These are phyloP conservation scores for Leccinellum rugosiceps DNA, from an alignment of 768 basidiomycete genomes.

Conservation along the genomic window DNA sequence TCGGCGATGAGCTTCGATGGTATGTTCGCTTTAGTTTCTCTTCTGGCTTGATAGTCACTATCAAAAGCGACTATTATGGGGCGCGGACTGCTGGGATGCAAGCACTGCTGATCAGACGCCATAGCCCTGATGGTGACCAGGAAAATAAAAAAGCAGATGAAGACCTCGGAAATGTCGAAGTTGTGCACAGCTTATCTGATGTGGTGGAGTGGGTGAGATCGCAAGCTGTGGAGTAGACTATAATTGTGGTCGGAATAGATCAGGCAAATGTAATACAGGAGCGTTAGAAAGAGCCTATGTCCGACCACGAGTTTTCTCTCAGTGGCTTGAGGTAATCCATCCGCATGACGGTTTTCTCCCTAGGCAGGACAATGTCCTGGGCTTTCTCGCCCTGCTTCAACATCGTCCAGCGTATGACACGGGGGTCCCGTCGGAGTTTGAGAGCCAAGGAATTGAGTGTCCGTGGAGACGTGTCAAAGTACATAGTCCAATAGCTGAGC, in stretches of 20 bases:
- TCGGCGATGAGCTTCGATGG: slow-evolving; percentile 74
- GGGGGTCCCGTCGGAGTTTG: slow-evolving; percentile 73
- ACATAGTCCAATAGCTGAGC: slow-evolving; percentile 82
- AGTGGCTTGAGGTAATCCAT: slow-evolving; percentile 23
- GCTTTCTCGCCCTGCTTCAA: slow-evolving; percentile 73
- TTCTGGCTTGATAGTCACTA: slow-evolving; percentile 1
- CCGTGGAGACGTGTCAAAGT: slow-evolving; percentile 82
- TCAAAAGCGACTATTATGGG: slow-evolving; percentile 61
- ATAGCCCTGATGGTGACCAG: slow-evolving; percentile 45
- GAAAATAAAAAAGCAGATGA: slow-evolving; percentile 41
- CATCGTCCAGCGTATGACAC: slow-evolving; percentile 79
- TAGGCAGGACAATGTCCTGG: slow-evolving; percentile 60
- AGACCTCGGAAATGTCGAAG: slow-evolving; percentile 38
- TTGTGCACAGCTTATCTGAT: slow-evolving; percentile 36
- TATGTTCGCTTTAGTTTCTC: slow-evolving; percentile 30
- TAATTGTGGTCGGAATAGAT: background rate
- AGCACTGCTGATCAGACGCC: slow-evolving; percentile 55
- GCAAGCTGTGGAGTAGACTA: slow-evolving; percentile 5
- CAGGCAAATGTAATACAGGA: background rate
- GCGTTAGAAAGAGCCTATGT: slow-evolving; percentile 13
- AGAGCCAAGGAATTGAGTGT: slow-evolving; percentile 61
- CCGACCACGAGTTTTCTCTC: slow-evolving; percentile 28
- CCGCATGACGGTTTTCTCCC: slow-evolving; percentile 41
- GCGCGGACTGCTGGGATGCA: slow-evolving; percentile 53
- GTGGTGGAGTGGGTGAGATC: slow-evolving; percentile 38